These are phyloP conservation scores for Trichoderma erinaceum DNA, from an alignment of 495 filamentous ascomycete species.

Conservation along the genomic window DNA sequence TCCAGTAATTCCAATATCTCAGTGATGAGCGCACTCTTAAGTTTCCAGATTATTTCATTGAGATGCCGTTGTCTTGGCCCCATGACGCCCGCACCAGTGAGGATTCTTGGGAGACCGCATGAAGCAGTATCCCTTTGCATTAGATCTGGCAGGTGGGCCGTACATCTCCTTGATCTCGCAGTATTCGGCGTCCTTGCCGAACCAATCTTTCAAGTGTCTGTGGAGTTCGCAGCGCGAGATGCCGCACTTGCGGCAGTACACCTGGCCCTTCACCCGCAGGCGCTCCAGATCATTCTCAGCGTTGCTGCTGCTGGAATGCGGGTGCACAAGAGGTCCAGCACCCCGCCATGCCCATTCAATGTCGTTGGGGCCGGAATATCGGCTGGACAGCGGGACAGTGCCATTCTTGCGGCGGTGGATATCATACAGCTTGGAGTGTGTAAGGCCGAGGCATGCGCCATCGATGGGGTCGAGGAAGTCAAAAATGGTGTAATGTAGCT, in stretches of 20 bases:
- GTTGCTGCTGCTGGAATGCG: slow-evolving; percentile 19
- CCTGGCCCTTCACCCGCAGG: slow-evolving; percentile 39
- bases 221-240: slow-evolving; percentile 48
- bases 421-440: slow-evolving; percentile 44
- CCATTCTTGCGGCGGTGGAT: slow-evolving; percentile 46
- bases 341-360: slow-evolving; percentile 51
- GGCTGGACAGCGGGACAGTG: slow-evolving; percentile 40
- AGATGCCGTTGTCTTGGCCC: slow-evolving; percentile 19
- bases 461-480: slow-evolving; percentile 51
- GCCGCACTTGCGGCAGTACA: slow-evolving; percentile 47
- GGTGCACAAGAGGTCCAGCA: slow-evolving; percentile 31
- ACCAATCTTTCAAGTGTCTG: slow-evolving; percentile 48
- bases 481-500: slow-evolving; percentile 52
- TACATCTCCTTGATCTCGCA: slow-evolving; percentile 47
- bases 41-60: neutral
- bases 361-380: slow-evolving; percentile 47
- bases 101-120: slow-evolving; percentile 43
- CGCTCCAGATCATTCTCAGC: slow-evolving; percentile 27
- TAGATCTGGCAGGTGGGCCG: slow-evolving; percentile 32
- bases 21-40: neutral
- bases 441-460: slow-evolving; percentile 48
- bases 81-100: slow-evolving; percentile 44
- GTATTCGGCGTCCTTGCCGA: slow-evolving; percentile 43
- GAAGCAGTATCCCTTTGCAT: slow-evolving; percentile 39
- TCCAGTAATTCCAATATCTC: neutral